phyloP scores from a whole-genome alignment of 768 basidiomycete species.

The Clitopilus hobsonii region DNA sequence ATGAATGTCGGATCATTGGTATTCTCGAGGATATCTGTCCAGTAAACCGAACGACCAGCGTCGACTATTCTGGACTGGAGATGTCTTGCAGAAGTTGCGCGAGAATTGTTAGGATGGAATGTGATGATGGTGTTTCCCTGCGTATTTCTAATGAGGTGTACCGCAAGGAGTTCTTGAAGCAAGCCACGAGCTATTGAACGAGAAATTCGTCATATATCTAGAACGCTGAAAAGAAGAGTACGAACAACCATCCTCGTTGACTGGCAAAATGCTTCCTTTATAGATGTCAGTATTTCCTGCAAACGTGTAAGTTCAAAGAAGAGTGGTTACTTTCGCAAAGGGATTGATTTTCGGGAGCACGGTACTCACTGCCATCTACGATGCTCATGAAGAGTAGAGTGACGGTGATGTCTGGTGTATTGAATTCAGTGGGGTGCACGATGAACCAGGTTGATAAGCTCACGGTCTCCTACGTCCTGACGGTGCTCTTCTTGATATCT shows the following conservation, averaged over 20 bases:
- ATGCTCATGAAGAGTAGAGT: constrained; percentile 28
- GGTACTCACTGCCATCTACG: not conserved
- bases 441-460: constrained; percentile 9
- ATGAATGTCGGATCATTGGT: constrained; percentile 53
- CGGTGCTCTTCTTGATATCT: constrained; percentile 33
- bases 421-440: not conserved
- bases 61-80: constrained; percentile 8
- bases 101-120: constrained; percentile 8
- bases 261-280: constrained; percentile 4
- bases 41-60: constrained; percentile 40
- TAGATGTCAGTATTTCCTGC: constrained; percentile 1
- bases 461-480: constrained; percentile 28
- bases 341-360: not conserved
- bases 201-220: not conserved
- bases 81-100: constrained; percentile 8
- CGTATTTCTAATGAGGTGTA: constrained; percentile 30
- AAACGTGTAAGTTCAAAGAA: not conserved
- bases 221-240: not conserved
- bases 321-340: not conserved
- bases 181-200: constrained; percentile 17
- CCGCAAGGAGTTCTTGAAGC: constrained; percentile 29
- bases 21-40: constrained; percentile 34
- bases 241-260: constrained; percentile 1
- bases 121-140: constrained; percentile 10
- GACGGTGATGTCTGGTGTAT: constrained; percentile 34